These are phyloP conservation scores for Paraphaeosphaeria sporulosa DNA, from an alignment of 2,329 filamentous ascomycete genomes.

Conservation along the genomic window DNA sequence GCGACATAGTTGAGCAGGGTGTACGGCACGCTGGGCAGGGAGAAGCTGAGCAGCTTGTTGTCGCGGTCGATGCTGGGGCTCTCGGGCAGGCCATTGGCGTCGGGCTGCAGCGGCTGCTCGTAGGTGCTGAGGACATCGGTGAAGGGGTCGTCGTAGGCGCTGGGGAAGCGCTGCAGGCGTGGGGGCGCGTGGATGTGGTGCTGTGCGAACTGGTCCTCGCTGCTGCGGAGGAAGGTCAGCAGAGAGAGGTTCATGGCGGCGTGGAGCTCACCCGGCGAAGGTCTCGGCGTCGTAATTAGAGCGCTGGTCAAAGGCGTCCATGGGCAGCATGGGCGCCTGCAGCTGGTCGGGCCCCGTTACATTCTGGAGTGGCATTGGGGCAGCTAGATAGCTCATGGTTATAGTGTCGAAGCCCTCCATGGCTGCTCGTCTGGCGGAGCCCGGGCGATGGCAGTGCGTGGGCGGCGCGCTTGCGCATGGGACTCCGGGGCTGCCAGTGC, in stretches of 20 bases:
- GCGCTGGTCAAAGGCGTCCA: conserved; percentile 65
- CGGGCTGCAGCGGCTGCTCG: conserved; percentile 54
- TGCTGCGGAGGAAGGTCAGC: conserved; percentile 50
- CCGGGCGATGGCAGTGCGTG: conserved; percentile 11
- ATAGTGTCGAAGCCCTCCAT: conserved; percentile 67
- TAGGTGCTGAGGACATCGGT: conserved; percentile 60
- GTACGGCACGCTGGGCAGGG: conserved; percentile 58
- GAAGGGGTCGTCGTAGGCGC: conserved; percentile 59
- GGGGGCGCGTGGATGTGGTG: conserved; percentile 53
- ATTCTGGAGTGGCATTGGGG: conserved; percentile 63
- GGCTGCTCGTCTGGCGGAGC: conserved; percentile 38
- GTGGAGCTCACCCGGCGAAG: conserved; percentile 62
- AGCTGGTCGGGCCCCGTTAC: conserved; percentile 54
- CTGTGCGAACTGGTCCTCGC: conserved; percentile 59
- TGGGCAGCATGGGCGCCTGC: conserved; percentile 54
- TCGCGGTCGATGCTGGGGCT: conserved; percentile 69
- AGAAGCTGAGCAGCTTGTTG: conserved; percentile 64
- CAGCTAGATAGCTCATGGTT: conserved; percentile 68
- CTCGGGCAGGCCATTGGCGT: conserved; percentile 55
- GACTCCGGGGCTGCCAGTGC: conserved; percentile 6
- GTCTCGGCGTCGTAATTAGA: conserved; percentile 68
- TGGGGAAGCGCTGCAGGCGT: conserved; percentile 59
- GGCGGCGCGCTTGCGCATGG: conserved; percentile 41
- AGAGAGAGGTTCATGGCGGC: conserved; percentile 24
- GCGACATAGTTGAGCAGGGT: conserved; percentile 72